phyloP scores from a whole-genome alignment of 768 basidiomycete species.

The Boletellus sp. region DNA sequence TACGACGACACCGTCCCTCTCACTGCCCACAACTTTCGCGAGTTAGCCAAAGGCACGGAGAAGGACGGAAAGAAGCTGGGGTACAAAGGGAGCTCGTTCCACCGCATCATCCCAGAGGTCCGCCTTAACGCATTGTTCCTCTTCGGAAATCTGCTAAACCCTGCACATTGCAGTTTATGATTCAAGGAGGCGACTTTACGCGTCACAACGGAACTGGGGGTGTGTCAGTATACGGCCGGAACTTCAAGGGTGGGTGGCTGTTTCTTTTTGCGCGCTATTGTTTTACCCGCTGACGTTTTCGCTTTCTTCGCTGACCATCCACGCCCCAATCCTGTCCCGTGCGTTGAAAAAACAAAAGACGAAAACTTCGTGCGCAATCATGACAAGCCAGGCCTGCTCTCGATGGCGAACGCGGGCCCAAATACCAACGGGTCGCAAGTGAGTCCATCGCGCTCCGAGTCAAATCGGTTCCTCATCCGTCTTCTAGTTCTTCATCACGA shows the following conservation, averaged over 20 bases:
- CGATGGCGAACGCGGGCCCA: constrained; percentile 85
- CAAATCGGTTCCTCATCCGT: neutral
- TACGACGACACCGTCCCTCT: constrained; percentile 81
- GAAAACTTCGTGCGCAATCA: constrained; percentile 71
- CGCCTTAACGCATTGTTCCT: constrained; percentile 8
- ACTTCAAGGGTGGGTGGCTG: constrained; percentile 57
- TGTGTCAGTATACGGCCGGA: constrained; percentile 81
- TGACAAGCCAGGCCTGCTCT: constrained; percentile 60
- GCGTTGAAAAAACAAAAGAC: constrained; percentile 44
- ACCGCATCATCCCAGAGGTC: constrained; percentile 68
- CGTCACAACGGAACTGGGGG: constrained; percentile 72
- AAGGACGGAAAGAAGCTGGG: constrained; percentile 56
- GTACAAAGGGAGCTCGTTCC: constrained; percentile 67
- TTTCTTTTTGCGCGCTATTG: too few species aligned
- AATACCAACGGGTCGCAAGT: constrained; percentile 82
- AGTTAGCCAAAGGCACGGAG: constrained; percentile 55
- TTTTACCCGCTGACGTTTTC: neutral
- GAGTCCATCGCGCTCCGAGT: constrained; percentile 10
- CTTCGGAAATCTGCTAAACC: neutral
- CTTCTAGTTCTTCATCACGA: constrained; percentile 72
- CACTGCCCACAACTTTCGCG: constrained; percentile 79
- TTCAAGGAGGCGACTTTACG: constrained; percentile 88
- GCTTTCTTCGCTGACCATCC: neutral
- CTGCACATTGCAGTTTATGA: constrained; percentile 56
- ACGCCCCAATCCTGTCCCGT: neutral